Evolutionary conservation across 257 asterid species (phyloP).

Genomic region (Solanum sejunctum): DNA sequence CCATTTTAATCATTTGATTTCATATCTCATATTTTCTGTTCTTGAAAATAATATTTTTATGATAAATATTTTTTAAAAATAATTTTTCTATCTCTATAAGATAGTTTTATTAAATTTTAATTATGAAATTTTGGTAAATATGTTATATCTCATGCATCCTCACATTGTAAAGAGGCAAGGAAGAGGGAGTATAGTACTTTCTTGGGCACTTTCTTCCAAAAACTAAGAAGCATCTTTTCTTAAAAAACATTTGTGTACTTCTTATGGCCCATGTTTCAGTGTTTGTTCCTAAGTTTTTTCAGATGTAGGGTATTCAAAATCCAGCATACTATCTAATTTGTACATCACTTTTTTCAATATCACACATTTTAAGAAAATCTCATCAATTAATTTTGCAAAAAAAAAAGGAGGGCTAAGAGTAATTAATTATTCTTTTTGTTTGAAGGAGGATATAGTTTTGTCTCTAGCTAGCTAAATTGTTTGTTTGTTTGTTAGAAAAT

Average conservation of each 20-base stretch:
- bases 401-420: neutral
- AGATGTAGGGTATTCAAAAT: neutral
- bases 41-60: fast-evolving
- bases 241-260: neutral
- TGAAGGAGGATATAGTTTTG: constrained; percentile 26
- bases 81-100: no score
- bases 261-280: neutral
- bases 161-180: neutral
- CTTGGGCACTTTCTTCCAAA: neutral
- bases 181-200: neutral
- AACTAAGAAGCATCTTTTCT: neutral
- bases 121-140: no score
- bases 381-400: neutral
- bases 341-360: neutral
- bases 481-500: constrained; percentile 1
- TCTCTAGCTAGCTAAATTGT: constrained; percentile 6
- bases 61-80: no score
- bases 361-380: neutral
- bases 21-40: no score
- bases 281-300: neutral
- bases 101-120: no score
- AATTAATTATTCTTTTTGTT: neutral
- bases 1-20: no score
- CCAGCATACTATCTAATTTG: neutral
- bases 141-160: neutral